Evolutionary conservation across 768 basidiomycete genomes (phyloP).

Genomic region (Boletellus emodensis): DNA sequence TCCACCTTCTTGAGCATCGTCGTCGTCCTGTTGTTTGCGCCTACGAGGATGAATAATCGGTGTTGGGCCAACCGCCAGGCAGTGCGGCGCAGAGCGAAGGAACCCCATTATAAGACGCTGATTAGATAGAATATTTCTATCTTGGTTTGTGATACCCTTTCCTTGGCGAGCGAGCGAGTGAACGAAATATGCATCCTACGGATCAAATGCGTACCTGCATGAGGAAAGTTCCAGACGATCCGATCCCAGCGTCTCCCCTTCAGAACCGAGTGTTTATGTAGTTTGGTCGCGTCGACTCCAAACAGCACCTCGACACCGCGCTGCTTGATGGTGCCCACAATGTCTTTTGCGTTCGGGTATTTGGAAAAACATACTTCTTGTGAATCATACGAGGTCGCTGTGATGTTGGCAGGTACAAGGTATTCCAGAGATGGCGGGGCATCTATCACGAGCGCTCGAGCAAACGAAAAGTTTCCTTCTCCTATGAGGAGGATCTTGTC

Average conservation of each 20-base stretch:
- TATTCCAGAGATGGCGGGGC: constrained; percentile 44
- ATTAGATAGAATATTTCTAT: constrained; percentile 88
- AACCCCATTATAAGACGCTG: constrained; percentile 82
- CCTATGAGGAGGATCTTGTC: constrained; percentile 78
- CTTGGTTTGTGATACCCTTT: constrained; percentile 88
- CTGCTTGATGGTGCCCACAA: constrained; percentile 50
- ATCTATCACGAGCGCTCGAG: constrained; percentile 61
- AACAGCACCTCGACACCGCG: constrained; percentile 73
- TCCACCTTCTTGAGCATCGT: constrained; percentile 36
- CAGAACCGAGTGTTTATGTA: constrained; percentile 56
- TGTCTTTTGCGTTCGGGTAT: constrained; percentile 68
- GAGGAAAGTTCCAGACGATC: constrained; percentile 95
- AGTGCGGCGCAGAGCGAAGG: constrained; percentile 62
- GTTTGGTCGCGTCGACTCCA: constrained; percentile 74
- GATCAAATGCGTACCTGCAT: constrained; percentile 64
- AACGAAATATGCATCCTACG: neutral
- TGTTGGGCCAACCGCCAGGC: constrained; percentile 55
- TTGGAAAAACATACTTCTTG: constrained; percentile 74
- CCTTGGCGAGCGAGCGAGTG: constrained; percentile 38
- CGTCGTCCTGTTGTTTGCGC: constrained; percentile 43
- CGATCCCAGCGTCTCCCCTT: constrained; percentile 68
- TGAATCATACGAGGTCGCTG: constrained; percentile 83
- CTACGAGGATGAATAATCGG: constrained; percentile 44
- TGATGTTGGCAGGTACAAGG: constrained; percentile 63
- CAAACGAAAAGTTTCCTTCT: constrained; percentile 94